Percentiles rank a stretch among this genome's conserved stretches.
phyloP scores from a whole-genome alignment of 1,139 yeast genomes.

The Meyerozyma carpophila region DNA sequence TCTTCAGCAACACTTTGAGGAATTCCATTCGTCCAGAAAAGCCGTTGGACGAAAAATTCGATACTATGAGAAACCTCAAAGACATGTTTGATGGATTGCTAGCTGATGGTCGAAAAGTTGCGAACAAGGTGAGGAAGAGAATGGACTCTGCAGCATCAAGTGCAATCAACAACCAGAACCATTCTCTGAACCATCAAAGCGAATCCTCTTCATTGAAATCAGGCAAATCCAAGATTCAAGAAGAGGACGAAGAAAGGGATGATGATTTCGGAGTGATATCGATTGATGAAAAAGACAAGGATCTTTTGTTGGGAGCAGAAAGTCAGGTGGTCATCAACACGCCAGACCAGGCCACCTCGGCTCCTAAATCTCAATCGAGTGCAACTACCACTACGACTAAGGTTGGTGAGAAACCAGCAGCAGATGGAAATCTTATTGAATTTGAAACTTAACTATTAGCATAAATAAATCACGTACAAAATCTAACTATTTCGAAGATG shows the following conservation, averaged over 20 bases:
- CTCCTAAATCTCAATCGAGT: neutral
- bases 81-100: constrained; percentile 88
- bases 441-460: constrained; percentile 10
- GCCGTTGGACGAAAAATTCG: constrained; percentile 40
- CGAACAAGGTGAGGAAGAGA: constrained; percentile 78
- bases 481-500: neutral
- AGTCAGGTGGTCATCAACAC: constrained; percentile 30
- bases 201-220: constrained; percentile 26
- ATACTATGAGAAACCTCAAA: constrained; percentile 59
- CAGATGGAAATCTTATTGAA: constrained; percentile 13
- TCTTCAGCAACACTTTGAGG: constrained; percentile 66
- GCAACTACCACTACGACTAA: neutral
- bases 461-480: neutral
- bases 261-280: constrained; percentile 45
- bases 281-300: constrained; percentile 44
- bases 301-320: constrained; percentile 42
- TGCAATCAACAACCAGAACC: constrained; percentile 10
- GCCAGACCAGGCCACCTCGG: neutral
- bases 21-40: constrained; percentile 64
- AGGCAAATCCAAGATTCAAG: constrained; percentile 16
- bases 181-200: constrained; percentile 8
- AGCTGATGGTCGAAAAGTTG: constrained; percentile 89
- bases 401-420: neutral
- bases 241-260: constrained; percentile 43
- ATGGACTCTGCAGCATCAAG: constrained; percentile 63